Percentiles rank a stretch among this genome's conserved stretches.
These are phyloP conservation scores for Saccharomycopsis fermentans DNA, from an alignment of 805 yeast species.

Conservation along the genomic window DNA sequence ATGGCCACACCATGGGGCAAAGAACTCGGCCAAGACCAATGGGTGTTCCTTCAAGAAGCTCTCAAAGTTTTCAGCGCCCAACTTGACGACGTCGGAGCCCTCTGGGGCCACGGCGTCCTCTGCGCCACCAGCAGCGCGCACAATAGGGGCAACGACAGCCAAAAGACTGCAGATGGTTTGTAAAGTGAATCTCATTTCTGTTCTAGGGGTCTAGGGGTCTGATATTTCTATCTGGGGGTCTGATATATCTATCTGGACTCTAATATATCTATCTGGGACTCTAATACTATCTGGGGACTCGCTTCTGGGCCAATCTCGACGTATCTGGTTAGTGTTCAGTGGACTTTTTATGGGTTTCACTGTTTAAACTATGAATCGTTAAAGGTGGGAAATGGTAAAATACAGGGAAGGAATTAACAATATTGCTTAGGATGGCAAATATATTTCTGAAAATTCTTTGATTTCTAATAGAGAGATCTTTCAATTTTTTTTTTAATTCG, in stretches of 20 bases:
- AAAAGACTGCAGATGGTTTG: slow-evolving; percentile 33
- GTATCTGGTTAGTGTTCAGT: too few species aligned
- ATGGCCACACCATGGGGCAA: slow-evolving; percentile 98
- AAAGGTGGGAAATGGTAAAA: too few species aligned
- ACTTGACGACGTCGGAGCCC: slow-evolving; percentile 79
- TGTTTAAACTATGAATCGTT: too few species aligned
- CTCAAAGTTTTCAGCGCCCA: slow-evolving; percentile 56
- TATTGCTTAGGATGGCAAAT: too few species aligned
- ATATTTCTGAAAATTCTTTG: neutral
- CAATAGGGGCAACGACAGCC: slow-evolving; percentile 26
- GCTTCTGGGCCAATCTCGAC: too few species aligned
- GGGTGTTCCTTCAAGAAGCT: slow-evolving; percentile 61
- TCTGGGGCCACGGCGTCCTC: slow-evolving; percentile 62
- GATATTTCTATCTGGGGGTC: too few species aligned
- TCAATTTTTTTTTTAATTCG: neutral
- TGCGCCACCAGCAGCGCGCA: slow-evolving; percentile 32
- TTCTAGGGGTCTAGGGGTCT: neutral
- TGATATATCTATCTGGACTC: neutral
- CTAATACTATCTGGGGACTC: too few species aligned
- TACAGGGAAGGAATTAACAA: too few species aligned
- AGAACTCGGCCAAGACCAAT: slow-evolving; percentile 76
- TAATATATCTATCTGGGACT: too few species aligned
- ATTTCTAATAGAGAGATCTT: neutral
- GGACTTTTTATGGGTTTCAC: too few species aligned
- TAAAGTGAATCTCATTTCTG: slow-evolving; percentile 30